These are phyloP conservation scores for Yarrowia deformans DNA, from an alignment of 805 yeast species.

Conservation along the genomic window DNA sequence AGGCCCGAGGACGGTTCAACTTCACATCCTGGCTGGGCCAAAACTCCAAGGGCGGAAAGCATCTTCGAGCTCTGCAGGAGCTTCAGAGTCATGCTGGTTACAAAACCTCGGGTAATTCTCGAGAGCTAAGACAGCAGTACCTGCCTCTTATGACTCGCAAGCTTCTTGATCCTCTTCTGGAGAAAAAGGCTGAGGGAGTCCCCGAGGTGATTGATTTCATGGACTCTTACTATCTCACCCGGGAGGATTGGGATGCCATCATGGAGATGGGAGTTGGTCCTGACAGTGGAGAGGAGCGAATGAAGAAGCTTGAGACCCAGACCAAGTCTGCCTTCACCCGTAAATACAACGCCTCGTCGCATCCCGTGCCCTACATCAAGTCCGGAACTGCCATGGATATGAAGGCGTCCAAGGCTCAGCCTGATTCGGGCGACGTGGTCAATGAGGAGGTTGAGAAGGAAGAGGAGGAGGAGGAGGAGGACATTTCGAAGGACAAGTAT, in stretches of 20 bases:
- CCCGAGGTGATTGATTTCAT: slow-evolving; percentile 68
- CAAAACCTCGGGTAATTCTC: slow-evolving; percentile 75
- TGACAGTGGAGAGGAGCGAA: slow-evolving; percentile 53
- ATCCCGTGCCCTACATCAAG: slow-evolving; percentile 84
- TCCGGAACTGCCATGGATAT: slow-evolving; percentile 46
- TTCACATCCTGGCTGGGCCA: slow-evolving; percentile 92
- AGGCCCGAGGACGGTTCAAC: slow-evolving; percentile 68
- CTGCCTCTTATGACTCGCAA: slow-evolving; percentile 67
- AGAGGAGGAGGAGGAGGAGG: slow-evolving; percentile 57
- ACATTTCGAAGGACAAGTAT: slow-evolving; percentile 66
- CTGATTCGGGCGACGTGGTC: slow-evolving; percentile 76
- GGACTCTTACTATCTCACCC: slow-evolving; percentile 86
- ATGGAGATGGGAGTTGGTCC: slow-evolving; percentile 83
- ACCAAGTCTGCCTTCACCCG: slow-evolving; percentile 87
- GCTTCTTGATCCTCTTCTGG: slow-evolving; percentile 65
- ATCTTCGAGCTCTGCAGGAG: slow-evolving; percentile 79
- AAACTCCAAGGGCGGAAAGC: slow-evolving; percentile 82
- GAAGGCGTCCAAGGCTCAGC: slow-evolving; percentile 48
- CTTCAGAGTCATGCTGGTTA: slow-evolving; percentile 86
- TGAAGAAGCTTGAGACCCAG: slow-evolving; percentile 75
- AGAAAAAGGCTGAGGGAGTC: slow-evolving; percentile 68
- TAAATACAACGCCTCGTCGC: slow-evolving; percentile 74
- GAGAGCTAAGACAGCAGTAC: slow-evolving; percentile 77
- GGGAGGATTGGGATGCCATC: slow-evolving; percentile 90
- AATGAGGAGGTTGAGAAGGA: slow-evolving; percentile 50